Base-by-base conservation (phyloP, 1,284 basidiomycete species). In the Coniferiporia sulphurascens region DNA sequence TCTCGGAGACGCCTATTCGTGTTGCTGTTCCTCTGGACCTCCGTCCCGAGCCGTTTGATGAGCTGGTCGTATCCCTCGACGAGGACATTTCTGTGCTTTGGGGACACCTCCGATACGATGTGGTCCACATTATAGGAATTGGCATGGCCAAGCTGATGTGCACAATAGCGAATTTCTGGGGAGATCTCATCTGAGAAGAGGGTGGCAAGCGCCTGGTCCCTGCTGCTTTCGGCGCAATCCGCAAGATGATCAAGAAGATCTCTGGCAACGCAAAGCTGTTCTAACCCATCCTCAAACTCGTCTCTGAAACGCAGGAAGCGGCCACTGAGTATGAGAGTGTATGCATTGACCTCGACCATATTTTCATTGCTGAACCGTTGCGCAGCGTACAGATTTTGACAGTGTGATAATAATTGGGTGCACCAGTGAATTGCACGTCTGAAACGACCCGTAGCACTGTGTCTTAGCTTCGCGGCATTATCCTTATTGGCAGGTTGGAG, bases 141-240 rank as follows among this genome's bases (percentile, higher is more conserved):
- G 49, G 74, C 74, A 51, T 80, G 75, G 1, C 86, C 86, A 32
- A 96, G 80, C 69, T 95, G 89, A 70, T 98, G 96, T 0, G 95
- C 94, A 65, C 89, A 93, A 74, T 95, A 91, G 53, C 96, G 81
- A 62, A 98, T 92, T 72, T 97, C 87, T 0, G 96, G 93, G 46
- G 93, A 89, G 62, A 95, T 86, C 62, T 89, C 86, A 70, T 98
- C 95, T 17, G 89, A 82, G 68, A 93, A 92, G 54, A 92, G 81
- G 36, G 85, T 82, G 10, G 93, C 91, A 4, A 98, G 81, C 0
- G 95, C 96, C 73, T 97, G 93, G 58, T 93, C 90, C 48, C 90
- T 84, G 67, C 92, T 94, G n/a, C 86, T 87, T n/a, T 73, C 71
- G 2, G 89, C 89, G 12, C 78, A 74, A 22, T 78, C 75, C 1